Base-by-base conservation (phyloP, 129 eudicot genomes). In the Glebionis coronaria region DNA sequence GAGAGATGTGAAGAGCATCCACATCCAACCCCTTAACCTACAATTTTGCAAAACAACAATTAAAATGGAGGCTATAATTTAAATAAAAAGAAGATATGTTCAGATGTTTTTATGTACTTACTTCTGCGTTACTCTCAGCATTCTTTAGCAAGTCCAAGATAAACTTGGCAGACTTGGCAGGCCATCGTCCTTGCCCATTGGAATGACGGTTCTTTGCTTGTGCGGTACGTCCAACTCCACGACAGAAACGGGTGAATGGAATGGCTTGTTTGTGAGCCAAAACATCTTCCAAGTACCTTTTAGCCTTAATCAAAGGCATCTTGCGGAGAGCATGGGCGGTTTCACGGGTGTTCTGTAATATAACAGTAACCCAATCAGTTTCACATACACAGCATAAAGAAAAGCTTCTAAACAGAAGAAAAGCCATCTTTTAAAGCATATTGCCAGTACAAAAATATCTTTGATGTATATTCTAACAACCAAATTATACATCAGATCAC, bases 161-260 rank as follows among this genome's bases (percentile, higher is more conserved):
- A 29, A 81, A 85, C 71, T 81, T 81, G 9, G 90, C 90, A 38
- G 90, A 85, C 47, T 85, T 82, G 19, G 78, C 90, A 50, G 87
- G 87, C 90, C 90, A 85, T 5, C 90, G 84, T 52, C 90, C 90
- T 72, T 84, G 90, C 25, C 90, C 90, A 75, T 84, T 84, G 16
- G 90, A 81, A 67, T 84, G 90, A 11, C 87, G 71, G 65, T 82
- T 85, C 69, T 81, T 85, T 0, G 87, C 90, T 54, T 81, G 90
- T 40, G 90, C 90, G 38, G 90, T 84, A 18, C 86, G 72, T 3
- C 86, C 86, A 63, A 84, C 86, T 11, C 87, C 87, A 6, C 87
- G 59, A n/a, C 90, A 85, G 44, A 85, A 85, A 23, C 87, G 90
- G 1, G 84, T 82, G 63, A 85, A 85, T 40, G 87, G 90, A 35